Percentiles rank a stretch among this genome's conserved stretches.
These are phyloP conservation scores for Hirschioporus abietinus DNA, from an alignment of 768 basidiomycete species.

Conservation along the genomic window DNA sequence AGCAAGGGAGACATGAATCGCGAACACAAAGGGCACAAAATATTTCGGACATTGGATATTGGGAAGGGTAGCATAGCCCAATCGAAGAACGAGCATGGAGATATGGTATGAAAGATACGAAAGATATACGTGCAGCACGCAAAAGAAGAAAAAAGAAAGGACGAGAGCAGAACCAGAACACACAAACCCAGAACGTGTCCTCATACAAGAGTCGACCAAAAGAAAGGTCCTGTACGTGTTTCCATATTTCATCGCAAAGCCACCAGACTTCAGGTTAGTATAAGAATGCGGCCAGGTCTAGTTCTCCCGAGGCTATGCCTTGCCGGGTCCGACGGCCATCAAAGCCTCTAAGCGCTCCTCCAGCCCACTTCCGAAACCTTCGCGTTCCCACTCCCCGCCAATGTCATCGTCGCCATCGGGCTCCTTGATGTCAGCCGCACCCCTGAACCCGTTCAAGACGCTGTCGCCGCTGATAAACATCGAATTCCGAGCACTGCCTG, in stretches of 20 bases:
- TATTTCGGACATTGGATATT: neutral
- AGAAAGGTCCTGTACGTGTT: neutral
- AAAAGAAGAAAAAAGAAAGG: neutral
- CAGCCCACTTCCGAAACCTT: conserved; percentile 75
- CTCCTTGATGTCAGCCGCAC: conserved; percentile 21
- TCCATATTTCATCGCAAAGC: neutral
- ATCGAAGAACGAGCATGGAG: neutral
- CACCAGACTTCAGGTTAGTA: too few species aligned
- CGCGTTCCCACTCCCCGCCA: conserved; percentile 85
- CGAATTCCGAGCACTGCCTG: conserved; percentile 12
- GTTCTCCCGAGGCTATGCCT: neutral
- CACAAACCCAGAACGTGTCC: conserved; percentile 1
- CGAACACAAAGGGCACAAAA: neutral
- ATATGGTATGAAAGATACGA: neutral
- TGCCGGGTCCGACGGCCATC: conserved; percentile 23
- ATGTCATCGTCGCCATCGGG: conserved; percentile 53
- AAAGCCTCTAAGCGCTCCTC: conserved; percentile 75
- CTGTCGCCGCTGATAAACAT: conserved; percentile 11
- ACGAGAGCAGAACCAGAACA: neutral
- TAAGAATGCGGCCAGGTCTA: neutral
- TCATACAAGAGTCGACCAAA: neutral
- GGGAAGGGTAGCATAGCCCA: neutral
- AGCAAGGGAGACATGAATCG: neutral
- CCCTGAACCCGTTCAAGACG: conserved; percentile 17
- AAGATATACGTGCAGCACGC: neutral